Evolutionary conservation across 805 yeast species (phyloP).

Genomic region (Metschnikowia peoriensis): DNA sequence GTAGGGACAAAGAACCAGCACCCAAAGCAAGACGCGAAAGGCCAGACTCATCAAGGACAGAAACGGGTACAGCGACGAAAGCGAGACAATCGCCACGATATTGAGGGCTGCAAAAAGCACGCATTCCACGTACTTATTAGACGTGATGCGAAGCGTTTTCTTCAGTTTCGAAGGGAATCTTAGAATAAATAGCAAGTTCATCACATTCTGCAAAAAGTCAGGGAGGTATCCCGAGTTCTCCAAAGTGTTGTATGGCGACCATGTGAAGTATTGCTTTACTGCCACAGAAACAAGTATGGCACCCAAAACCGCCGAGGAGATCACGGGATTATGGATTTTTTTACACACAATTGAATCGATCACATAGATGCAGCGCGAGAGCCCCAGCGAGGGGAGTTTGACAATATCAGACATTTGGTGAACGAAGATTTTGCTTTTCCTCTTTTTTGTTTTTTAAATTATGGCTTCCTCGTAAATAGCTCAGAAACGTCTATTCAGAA

Average conservation of each 20-base stretch:
- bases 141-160: constrained; percentile 8
- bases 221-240: constrained; percentile 11
- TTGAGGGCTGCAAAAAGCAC: constrained; percentile 23
- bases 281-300: constrained; percentile 8
- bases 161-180: constrained; percentile 22
- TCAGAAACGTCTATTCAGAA: too few species aligned
- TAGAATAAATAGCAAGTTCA: constrained; percentile 29
- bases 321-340: constrained; percentile 16
- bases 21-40: constrained; percentile 16
- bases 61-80: constrained; percentile 9
- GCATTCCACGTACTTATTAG: constrained; percentile 15
- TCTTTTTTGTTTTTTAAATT: too few species aligned
- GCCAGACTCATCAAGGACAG: constrained; percentile 10
- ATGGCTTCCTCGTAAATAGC: too few species aligned
- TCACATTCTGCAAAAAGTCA: constrained; percentile 25
- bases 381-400: constrained; percentile 2
- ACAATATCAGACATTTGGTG: constrained; percentile 1
- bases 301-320: constrained; percentile 12
- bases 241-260: constrained; percentile 6
- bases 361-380: constrained; percentile 5
- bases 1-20: constrained; percentile 24
- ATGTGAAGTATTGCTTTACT: constrained; percentile 1
- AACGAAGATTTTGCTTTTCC: too few species aligned
- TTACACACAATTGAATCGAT: constrained; percentile 8
- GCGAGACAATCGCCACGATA: constrained; percentile 15